Conservation (phyloP, 2,329 filamentous ascomycete species). For the Diaporthe velutina region DNA sequence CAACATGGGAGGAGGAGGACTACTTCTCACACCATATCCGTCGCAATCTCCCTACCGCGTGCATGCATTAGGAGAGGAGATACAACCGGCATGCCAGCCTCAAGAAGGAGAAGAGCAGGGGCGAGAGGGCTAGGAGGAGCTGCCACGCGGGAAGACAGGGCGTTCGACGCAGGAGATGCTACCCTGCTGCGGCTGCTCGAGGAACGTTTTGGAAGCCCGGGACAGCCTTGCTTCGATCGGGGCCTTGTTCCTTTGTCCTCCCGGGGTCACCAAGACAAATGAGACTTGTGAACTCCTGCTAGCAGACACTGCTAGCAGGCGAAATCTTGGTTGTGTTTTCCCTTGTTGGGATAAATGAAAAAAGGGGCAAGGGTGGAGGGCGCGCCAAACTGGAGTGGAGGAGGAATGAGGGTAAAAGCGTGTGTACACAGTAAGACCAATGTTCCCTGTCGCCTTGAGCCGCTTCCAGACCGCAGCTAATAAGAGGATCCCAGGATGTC, state of each 20-base stretch:
- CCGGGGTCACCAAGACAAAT: not conserved
- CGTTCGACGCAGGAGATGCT: not conserved
- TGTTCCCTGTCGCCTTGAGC: conserved; percentile 19
- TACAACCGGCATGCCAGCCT: not conserved
- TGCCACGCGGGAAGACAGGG: conserved; percentile 20
- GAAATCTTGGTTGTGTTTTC: conserved; percentile 20
- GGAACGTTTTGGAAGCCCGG: conserved; percentile 16
- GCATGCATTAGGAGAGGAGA: not conserved
- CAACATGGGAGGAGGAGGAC: conserved; percentile 1
- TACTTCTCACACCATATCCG: conserved; percentile 26
- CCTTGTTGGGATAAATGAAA: conserved; percentile 26
- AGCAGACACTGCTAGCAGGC: conserved; percentile 22
- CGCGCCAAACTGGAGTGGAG: not conserved
- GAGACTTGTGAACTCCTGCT: conserved; percentile 1
- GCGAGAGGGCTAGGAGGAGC: conserved; percentile 6
- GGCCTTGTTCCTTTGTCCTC: conserved; percentile 17
- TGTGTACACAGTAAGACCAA: conserved; percentile 5
- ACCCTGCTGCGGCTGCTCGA: conserved; percentile 26
- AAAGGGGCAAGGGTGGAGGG: conserved; percentile 21
- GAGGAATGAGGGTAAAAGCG: not conserved
- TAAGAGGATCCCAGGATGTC: not conserved
- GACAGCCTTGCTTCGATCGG: conserved; percentile 13
- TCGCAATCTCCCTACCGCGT: conserved; percentile 8
- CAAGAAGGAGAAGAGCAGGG: not conserved
- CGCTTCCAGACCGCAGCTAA: conserved; percentile 9